Percentiles rank a stretch among this genome's conserved stretches.
Evolutionary conservation across 2,329 filamentous ascomycete genomes (phyloP).

Genomic region (Raffaelea arxii): DNA sequence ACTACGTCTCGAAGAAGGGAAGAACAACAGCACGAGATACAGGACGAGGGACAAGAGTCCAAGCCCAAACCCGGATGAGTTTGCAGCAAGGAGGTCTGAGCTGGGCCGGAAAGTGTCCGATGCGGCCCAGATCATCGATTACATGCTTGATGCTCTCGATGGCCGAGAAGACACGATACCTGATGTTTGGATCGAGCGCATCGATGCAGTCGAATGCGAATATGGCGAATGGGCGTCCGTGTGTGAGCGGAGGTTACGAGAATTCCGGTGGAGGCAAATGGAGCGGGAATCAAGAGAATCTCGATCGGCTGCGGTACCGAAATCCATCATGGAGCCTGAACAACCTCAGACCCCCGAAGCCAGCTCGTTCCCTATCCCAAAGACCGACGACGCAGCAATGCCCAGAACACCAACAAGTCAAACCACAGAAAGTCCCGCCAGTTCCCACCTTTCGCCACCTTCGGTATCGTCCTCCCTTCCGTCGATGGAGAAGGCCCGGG

Average conservation of each 20-base stretch:
- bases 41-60: conserved; percentile 12
- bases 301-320: conserved; percentile 1
- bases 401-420: too few species aligned
- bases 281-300: neutral
- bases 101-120: conserved; percentile 59
- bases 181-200: conserved; percentile 74
- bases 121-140: conserved; percentile 67
- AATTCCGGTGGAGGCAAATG: conserved; percentile 42
- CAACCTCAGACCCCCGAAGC: neutral
- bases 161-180: conserved; percentile 76
- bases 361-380: too few species aligned
- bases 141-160: conserved; percentile 79
- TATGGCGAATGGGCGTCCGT: conserved; percentile 75
- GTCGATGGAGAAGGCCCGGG: too few species aligned
- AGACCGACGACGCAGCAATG: too few species aligned
- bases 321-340: neutral
- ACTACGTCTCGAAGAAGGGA: conserved; percentile 24
- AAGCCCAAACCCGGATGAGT: conserved; percentile 30
- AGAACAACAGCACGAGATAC: neutral
- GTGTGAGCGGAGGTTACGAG: conserved; percentile 64
- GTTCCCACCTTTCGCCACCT: too few species aligned
- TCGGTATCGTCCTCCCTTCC: too few species aligned
- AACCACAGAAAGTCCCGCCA: too few species aligned
- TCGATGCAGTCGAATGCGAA: conserved; percentile 68
- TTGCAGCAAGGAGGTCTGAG: conserved; percentile 48